These are phyloP conservation scores for Aspergillus ochraceoroseus DNA, from an alignment of 2,329 filamentous ascomycete species.

Conservation along the genomic window DNA sequence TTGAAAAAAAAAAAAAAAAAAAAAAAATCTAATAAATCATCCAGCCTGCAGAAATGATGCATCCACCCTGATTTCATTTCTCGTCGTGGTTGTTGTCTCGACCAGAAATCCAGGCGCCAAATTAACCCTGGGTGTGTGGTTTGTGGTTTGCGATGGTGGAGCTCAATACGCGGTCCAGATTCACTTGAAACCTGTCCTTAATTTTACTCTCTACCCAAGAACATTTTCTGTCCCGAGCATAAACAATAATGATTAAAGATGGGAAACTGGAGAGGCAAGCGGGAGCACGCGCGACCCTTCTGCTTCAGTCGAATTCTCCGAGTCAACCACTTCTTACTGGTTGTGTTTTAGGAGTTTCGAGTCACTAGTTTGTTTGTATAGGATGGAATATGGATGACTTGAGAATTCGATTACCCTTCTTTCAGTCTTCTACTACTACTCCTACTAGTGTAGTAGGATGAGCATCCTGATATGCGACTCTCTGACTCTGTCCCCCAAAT, in stretches of 20 bases:
- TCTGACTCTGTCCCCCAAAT: no score
- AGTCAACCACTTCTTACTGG: slow-evolving; percentile 8
- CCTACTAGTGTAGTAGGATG: no score
- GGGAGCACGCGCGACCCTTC: slow-evolving; percentile 10
- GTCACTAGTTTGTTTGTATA: no score
- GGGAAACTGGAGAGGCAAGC: no score
- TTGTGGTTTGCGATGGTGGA: slow-evolving; percentile 19
- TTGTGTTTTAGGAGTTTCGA: slow-evolving; percentile 10
- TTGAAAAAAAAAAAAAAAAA: background rate
- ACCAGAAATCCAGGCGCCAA: slow-evolving; percentile 10
- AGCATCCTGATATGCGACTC: no score
- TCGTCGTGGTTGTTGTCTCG: slow-evolving; percentile 6
- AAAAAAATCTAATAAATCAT: slow-evolving; percentile 1
- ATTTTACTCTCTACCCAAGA: slow-evolving; percentile 2
- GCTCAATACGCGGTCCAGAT: slow-evolving; percentile 18
- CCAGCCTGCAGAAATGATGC: slow-evolving; percentile 14
- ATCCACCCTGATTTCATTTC: slow-evolving; percentile 13
- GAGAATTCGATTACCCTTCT: no score
- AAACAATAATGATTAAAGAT: slow-evolving; percentile 1
- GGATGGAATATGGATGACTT: no score
- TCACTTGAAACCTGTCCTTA: slow-evolving; percentile 10
- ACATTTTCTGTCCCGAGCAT: no score
- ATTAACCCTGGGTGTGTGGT: slow-evolving; percentile 12
- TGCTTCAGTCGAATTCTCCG: slow-evolving; percentile 15
- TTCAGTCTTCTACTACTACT: no score